These are phyloP conservation scores for Hypoxylon cercidicola DNA, from an alignment of 495 filamentous ascomycete species.

Conservation along the genomic window DNA sequence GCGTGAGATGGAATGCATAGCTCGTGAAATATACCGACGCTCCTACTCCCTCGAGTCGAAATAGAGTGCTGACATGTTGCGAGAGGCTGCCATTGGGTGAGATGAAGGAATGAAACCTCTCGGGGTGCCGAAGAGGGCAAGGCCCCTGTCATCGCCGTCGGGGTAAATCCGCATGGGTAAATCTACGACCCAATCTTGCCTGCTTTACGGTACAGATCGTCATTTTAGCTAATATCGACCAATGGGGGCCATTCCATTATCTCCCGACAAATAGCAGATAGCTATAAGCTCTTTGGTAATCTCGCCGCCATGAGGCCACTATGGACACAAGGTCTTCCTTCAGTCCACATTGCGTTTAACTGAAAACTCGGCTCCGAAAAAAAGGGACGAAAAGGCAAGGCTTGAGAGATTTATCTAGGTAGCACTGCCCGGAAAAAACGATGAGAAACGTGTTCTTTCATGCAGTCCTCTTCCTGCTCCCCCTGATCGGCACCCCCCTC, in stretches of 20 bases:
- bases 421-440: background rate
- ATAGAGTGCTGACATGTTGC: no score
- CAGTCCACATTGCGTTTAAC: constrained; percentile 2
- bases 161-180: constrained; percentile 31
- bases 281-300: background rate
- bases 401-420: background rate
- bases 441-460: constrained; percentile 5
- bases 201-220: constrained; percentile 10
- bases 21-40: no score
- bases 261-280: constrained; percentile 23
- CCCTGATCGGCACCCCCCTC: background rate
- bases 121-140: background rate
- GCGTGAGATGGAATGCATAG: background rate
- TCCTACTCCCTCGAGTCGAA: background rate
- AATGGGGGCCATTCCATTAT: constrained; percentile 11
- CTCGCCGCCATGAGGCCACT: constrained; percentile 19
- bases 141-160: constrained; percentile 13
- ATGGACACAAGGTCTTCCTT: background rate
- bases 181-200: constrained; percentile 18
- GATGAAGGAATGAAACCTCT: no score
- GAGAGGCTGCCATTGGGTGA: no score
- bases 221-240: constrained; percentile 17
- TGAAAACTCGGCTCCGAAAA: background rate
- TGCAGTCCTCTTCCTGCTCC: constrained; percentile 1
- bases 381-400: background rate